Conservation (phyloP, 495 filamentous ascomycete species). For the Pyronema omphalodes region DNA sequence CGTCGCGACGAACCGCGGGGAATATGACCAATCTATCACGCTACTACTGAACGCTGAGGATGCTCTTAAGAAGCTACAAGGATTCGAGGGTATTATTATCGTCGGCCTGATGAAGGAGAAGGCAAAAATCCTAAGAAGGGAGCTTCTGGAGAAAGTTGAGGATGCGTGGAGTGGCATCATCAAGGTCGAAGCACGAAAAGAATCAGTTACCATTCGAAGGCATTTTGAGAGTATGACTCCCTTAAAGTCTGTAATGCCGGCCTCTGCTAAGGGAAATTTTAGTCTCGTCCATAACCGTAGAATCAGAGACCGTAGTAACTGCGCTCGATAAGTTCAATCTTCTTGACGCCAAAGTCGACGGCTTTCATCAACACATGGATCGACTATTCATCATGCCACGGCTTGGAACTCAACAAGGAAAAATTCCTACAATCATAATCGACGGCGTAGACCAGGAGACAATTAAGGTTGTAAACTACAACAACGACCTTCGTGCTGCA, state of each 20-base stretch:
- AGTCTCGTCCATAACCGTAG: background rate
- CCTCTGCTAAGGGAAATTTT: background rate
- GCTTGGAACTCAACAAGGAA: conserved; percentile 19
- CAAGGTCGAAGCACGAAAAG: conserved; percentile 32
- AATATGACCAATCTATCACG: conserved; percentile 7
- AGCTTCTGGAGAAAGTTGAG: conserved; percentile 35
- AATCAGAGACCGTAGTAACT: conserved; percentile 5
- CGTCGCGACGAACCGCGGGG: conserved; percentile 1
- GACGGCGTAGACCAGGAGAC: conserved; percentile 26
- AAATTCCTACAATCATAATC: conserved; percentile 20
- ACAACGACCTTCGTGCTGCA: conserved; percentile 23
- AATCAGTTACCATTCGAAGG: conserved; percentile 32
- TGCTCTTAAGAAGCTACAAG: conserved; percentile 12
- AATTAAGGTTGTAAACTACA: conserved; percentile 25
- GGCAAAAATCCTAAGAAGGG: conserved; percentile 9
- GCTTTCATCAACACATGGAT: conserved; percentile 36
- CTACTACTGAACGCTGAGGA: conserved; percentile 25
- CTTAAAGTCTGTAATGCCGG: background rate
- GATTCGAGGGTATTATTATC: conserved; percentile 11
- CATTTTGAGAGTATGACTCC: conserved; percentile 26
- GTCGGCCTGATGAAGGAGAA: conserved; percentile 17
- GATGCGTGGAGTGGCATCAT: conserved; percentile 37
- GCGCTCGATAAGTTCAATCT: conserved; percentile 17
- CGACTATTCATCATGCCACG: conserved; percentile 33
- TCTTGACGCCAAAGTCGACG: conserved; percentile 30